phyloP scores from a whole-genome alignment of 2,329 filamentous ascomycete genomes.

The Helotiales sp. region DNA sequence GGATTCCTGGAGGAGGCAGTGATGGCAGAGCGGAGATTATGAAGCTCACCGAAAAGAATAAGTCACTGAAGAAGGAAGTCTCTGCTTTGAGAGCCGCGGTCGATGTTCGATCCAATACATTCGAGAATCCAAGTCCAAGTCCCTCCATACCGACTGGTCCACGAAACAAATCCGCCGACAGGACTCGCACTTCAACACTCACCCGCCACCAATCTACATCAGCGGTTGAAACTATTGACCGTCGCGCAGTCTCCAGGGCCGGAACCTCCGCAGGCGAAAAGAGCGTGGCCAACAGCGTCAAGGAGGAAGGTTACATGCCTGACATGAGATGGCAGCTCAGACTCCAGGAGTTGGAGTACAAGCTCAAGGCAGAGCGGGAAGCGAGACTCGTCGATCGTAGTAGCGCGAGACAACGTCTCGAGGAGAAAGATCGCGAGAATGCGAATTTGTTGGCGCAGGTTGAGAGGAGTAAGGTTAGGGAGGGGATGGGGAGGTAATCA shows the following conservation, averaged over 20 bases:
- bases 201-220: conserved; percentile 59
- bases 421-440: conserved; percentile 77
- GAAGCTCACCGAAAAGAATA: conserved; percentile 66
- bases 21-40: conserved; percentile 55
- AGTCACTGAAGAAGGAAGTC: conserved; percentile 67
- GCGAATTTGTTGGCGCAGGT: conserved; percentile 70
- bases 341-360: conserved; percentile 83
- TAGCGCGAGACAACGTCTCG: conserved; percentile 79
- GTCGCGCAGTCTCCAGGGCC: conserved; percentile 52
- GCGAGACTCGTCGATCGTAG: conserved; percentile 82
- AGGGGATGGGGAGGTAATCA: conserved; percentile 18
- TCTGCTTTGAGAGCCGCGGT: conserved; percentile 70
- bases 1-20: conserved; percentile 49
- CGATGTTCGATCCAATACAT: conserved; percentile 43
- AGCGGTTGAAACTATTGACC: conserved; percentile 33
- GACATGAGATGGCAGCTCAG: conserved; percentile 76
- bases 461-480: conserved; percentile 44
- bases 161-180: conserved; percentile 33
- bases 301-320: conserved; percentile 61
- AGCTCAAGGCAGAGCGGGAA: conserved; percentile 89
- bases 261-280: conserved; percentile 11
- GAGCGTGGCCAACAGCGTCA: conserved; percentile 6
- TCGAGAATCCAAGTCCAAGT: conserved; percentile 47
- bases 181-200: conserved; percentile 48
- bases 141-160: conserved; percentile 44